Conservation (phyloP, 257 asterid genomes). For the Penstemon barbatus region DNA sequence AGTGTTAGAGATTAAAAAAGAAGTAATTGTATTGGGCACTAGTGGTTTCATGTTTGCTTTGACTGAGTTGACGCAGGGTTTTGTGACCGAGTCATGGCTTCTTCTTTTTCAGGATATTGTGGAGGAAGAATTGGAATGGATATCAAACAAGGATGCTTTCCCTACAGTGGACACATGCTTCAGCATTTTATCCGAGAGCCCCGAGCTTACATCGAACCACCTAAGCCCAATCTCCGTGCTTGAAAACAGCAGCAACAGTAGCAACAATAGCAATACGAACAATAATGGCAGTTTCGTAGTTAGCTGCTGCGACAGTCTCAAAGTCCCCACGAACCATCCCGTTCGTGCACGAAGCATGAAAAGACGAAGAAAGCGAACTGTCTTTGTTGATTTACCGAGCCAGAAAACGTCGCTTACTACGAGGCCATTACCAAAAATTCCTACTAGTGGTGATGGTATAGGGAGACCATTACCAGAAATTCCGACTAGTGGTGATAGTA, state of each 20-base stretch:
- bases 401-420: constrained; percentile 34
- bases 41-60: too few species aligned
- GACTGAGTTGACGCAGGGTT: too few species aligned
- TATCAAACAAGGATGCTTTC: constrained; percentile 51
- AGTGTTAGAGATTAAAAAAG: too few species aligned
- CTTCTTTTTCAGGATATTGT: constrained; percentile 33
- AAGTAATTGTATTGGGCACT: too few species aligned
- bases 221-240: constrained; percentile 51
- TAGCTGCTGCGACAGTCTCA: constrained; percentile 54
- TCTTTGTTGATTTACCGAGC: constrained; percentile 31
- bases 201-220: constrained; percentile 31
- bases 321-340: constrained; percentile 52
- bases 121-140: constrained; percentile 49
- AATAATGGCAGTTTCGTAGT: constrained; percentile 32
- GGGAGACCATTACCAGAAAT: constrained; percentile 37
- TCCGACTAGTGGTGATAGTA: constrained; percentile 25
- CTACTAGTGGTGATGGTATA: constrained; percentile 30
- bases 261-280: constrained; percentile 35
- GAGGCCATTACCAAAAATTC: constrained; percentile 23
- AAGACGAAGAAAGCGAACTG: constrained; percentile 30
- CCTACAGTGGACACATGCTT: constrained; percentile 49
- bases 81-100: constrained; percentile 2
- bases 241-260: constrained; percentile 43
- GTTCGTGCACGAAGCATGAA: constrained; percentile 61
- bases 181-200: constrained; percentile 30